Percentiles rank a stretch among this genome's conserved stretches.
Evolutionary conservation across 148 eudicot genomes (phyloP).

Genomic region (Fagopyrum tataricum): DNA sequence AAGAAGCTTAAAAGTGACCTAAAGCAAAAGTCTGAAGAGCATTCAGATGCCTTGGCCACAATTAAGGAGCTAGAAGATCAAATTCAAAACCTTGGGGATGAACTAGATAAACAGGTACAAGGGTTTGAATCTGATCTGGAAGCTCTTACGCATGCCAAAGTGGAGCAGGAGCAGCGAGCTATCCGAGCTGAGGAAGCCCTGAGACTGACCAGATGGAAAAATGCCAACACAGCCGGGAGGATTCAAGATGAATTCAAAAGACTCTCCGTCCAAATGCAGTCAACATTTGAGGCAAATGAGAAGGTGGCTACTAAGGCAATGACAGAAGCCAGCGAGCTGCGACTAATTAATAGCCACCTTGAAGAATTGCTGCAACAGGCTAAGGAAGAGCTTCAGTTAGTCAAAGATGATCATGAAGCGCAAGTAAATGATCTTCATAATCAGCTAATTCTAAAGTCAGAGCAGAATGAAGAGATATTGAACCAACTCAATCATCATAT

Average conservation of each 20-base stretch:
- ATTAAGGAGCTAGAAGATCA: conserved; percentile 56
- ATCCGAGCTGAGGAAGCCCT: conserved; percentile 74
- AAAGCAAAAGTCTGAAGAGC: conserved; percentile 37
- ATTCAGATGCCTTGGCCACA: conserved; percentile 32
- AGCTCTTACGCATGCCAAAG: conserved; percentile 49
- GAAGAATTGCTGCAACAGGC: conserved; percentile 51
- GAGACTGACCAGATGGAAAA: conserved; percentile 55
- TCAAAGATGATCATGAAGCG: conserved; percentile 45
- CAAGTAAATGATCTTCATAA: conserved; percentile 36
- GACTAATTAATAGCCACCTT: conserved; percentile 43
- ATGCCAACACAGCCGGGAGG: conserved; percentile 68
- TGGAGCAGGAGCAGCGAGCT: conserved; percentile 85
- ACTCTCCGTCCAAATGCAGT: conserved; percentile 59
- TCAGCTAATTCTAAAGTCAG: conserved; percentile 33
- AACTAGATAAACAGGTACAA: conserved; percentile 56
- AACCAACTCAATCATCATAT: conserved; percentile 40
- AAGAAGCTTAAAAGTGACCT: conserved; percentile 55
- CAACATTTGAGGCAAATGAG: conserved; percentile 72
- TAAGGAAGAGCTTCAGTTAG: conserved; percentile 42
- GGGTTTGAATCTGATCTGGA: conserved; percentile 82
- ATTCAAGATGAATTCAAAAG: conserved; percentile 78
- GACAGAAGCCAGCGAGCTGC: conserved; percentile 66
- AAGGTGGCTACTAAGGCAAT: conserved; percentile 60
- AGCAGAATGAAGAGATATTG: conserved; percentile 29
- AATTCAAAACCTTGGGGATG: conserved; percentile 57